phyloP scores from a whole-genome alignment of 1,284 basidiomycete species.

The Malassezia caprae region DNA sequence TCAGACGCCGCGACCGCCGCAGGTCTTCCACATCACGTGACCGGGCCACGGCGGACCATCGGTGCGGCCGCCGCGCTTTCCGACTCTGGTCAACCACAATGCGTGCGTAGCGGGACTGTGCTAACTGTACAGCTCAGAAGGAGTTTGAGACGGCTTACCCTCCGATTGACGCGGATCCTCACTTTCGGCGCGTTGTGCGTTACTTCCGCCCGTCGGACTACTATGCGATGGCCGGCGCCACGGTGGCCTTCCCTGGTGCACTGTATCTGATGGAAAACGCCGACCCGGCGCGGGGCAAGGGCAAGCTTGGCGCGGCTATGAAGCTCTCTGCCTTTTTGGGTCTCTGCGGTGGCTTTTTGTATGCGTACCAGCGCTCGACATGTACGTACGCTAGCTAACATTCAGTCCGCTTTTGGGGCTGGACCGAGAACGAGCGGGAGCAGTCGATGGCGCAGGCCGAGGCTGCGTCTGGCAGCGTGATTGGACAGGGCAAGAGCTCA shows the following conservation, averaged over 20 bases:
- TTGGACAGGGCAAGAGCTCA: conserved; percentile 54
- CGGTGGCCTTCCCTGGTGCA: conserved; percentile 66
- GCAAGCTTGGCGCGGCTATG: conserved; percentile 28
- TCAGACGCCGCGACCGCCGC: not conserved
- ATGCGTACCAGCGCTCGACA: conserved; percentile 69
- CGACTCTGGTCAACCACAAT: conserved; percentile 4
- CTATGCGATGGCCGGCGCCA: conserved; percentile 68
- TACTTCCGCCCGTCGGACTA: conserved; percentile 86
- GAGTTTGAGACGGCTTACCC: conserved; percentile 42
- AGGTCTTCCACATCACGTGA: not conserved
- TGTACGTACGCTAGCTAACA: conserved; percentile 18
- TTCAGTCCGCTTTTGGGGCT: conserved; percentile 93
- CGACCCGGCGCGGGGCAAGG: conserved; percentile 35
- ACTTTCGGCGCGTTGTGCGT: conserved; percentile 72
- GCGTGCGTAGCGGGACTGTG: conserved; percentile 7
- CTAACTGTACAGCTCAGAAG: conserved; percentile 23
- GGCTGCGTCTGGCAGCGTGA: conserved; percentile 22
- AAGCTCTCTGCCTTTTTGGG: conserved; percentile 50
- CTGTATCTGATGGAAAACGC: conserved; percentile 53
- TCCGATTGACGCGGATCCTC: conserved; percentile 69
- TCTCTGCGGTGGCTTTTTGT: conserved; percentile 75
- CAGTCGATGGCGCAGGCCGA: conserved; percentile 24
- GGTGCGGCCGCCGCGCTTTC: not conserved
- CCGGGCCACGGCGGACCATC: not conserved
- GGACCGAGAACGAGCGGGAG: conserved; percentile 67